Conservation (phyloP, 2,329 filamentous ascomycete species). For the Fusarium sp. region DNA sequence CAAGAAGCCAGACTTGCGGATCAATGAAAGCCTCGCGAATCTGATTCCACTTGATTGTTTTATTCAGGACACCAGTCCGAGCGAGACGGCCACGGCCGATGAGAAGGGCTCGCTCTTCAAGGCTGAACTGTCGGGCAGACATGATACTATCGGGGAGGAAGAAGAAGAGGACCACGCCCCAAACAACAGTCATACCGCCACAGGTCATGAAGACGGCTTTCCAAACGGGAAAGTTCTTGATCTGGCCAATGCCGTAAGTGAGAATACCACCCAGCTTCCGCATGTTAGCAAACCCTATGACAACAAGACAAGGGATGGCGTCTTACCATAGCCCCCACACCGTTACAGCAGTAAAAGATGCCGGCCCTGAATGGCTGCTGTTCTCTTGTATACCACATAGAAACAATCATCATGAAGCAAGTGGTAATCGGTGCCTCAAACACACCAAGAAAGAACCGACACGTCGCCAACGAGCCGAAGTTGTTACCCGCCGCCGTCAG, state of each 20-base stretch:
- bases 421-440: slow-evolving; percentile 66
- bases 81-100: slow-evolving; percentile 73
- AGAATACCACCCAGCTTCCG: slow-evolving; percentile 58
- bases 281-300: too few relatives aligned
- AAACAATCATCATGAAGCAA: slow-evolving; percentile 66
- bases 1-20: slow-evolving; percentile 66
- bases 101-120: slow-evolving; percentile 59
- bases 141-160: slow-evolving; percentile 64
- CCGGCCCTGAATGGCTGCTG: slow-evolving; percentile 64
- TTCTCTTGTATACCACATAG: slow-evolving; percentile 63
- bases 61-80: slow-evolving; percentile 63
- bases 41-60: slow-evolving; percentile 63
- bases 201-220: slow-evolving; percentile 68
- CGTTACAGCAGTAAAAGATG: slow-evolving; percentile 58
- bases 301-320: too few relatives aligned
- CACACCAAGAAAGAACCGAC: slow-evolving; percentile 62
- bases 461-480: slow-evolving; percentile 61
- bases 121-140: slow-evolving; percentile 48
- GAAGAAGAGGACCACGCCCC: slow-evolving; percentile 61
- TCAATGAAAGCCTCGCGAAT: slow-evolving; percentile 65
- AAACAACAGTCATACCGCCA: slow-evolving; percentile 63
- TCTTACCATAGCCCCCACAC: slow-evolving; percentile 55
- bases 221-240: slow-evolving; percentile 62
- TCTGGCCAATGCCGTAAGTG: slow-evolving; percentile 68
- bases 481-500: slow-evolving; percentile 59